Percentiles rank a stretch among this genome's conserved stretches.
Evolutionary conservation across 1,284 basidiomycete genomes (phyloP).

Genomic region (Takashimella tepidaria): DNA sequence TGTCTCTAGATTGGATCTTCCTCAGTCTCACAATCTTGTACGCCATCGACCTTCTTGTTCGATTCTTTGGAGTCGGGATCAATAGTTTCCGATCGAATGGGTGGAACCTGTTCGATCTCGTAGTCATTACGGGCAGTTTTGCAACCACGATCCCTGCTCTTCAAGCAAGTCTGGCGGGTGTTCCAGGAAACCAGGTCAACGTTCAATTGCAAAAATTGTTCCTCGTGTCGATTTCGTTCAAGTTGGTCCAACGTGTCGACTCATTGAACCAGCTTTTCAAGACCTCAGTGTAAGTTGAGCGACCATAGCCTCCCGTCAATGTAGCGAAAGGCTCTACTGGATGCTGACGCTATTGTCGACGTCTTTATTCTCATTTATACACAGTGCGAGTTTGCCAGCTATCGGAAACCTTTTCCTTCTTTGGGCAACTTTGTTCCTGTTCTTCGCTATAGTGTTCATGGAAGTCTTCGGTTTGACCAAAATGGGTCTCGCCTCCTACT

Average conservation of each 20-base stretch:
- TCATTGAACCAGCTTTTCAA: conserved; percentile 94
- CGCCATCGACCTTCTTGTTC: conserved; percentile 69
- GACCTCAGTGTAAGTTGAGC: conserved; percentile 73
- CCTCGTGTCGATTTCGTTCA: conserved; percentile 86
- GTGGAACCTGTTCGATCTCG: conserved; percentile 87
- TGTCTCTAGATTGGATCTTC: conserved; percentile 65
- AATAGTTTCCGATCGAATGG: conserved; percentile 77
- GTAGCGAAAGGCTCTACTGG: neutral
- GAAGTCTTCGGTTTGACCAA: conserved; percentile 93
- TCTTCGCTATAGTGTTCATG: conserved; percentile 83
- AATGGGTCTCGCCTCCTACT: conserved; percentile 65
- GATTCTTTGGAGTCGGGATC: conserved; percentile 80
- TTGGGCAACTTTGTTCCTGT: conserved; percentile 88
- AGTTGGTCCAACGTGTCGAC: conserved; percentile 85
- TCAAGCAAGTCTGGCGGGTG: conserved; percentile 44
- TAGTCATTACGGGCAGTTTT: conserved; percentile 77
- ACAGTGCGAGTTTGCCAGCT: conserved; percentile 76
- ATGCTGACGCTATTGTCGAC: too few species aligned
- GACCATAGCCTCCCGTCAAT: neutral
- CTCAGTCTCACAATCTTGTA: conserved; percentile 70
- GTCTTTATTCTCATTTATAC: too few species aligned
- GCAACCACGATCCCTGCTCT: conserved; percentile 74
- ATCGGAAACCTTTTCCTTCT: conserved; percentile 81
- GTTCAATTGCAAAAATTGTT: conserved; percentile 88
- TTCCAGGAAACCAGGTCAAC: conserved; percentile 30